Percentiles rank a stretch among this genome's conserved stretches.
phyloP scores from a whole-genome alignment of 805 yeast species.

The Candida dajiaensis region DNA sequence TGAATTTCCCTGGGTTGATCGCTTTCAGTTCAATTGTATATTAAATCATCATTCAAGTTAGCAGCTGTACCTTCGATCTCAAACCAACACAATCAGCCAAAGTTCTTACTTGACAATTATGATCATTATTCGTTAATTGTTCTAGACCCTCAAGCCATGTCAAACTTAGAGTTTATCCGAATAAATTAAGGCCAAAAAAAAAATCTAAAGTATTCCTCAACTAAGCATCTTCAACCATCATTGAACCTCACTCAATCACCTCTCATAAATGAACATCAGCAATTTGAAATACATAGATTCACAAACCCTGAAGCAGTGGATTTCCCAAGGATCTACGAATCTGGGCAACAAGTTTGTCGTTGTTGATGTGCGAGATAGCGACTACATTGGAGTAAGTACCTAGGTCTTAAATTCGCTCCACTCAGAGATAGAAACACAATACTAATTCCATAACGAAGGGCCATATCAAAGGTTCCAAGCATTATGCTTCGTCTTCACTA shows the following conservation, averaged over 20 bases:
- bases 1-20: no score
- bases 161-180: no score
- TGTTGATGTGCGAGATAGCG: constrained; percentile 84
- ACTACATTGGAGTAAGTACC: constrained; percentile 57
- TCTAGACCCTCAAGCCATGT: no score
- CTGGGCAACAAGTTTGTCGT: constrained; percentile 39
- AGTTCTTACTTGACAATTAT: no score
- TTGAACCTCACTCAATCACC: not conserved
- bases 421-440: not conserved
- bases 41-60: no score
- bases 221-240: no score
- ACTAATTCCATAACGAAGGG: constrained; percentile 35
- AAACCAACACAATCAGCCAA: no score
- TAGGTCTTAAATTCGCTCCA: not conserved
- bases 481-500: constrained; percentile 45
- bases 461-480: constrained; percentile 50
- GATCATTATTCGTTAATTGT: not conserved
- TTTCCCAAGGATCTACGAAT: constrained; percentile 32
- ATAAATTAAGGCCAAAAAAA: no score
- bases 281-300: constrained; percentile 44
- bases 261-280: not conserved
- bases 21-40: no score
- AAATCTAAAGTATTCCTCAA: no score
- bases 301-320: constrained; percentile 40
- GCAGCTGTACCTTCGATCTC: no score